phyloP scores from a whole-genome alignment of 140 eudicot genomes.

The Ambrosia hybrid region DNA sequence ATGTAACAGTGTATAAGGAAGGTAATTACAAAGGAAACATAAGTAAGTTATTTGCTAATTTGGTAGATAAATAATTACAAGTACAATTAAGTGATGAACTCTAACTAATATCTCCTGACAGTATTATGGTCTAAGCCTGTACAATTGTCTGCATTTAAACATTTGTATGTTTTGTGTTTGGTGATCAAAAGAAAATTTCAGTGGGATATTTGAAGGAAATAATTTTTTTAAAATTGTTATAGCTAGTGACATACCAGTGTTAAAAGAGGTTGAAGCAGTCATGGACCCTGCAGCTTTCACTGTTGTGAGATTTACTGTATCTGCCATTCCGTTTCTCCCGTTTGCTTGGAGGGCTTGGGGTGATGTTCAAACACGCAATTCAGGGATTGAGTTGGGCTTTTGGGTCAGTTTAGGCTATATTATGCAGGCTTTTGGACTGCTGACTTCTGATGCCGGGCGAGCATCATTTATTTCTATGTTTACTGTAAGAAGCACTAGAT shows the following conservation, averaged over 20 bases:
- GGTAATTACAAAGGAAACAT: too few relatives aligned
- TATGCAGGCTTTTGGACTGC: conserved; percentile 77
- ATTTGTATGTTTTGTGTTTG: neutral
- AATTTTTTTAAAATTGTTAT: conserved; percentile 5
- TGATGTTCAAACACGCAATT: conserved; percentile 56
- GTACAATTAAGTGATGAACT: too few relatives aligned
- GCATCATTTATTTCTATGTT: conserved; percentile 84
- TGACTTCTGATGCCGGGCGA: conserved; percentile 89
- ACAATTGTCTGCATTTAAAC: neutral
- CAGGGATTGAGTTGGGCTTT: conserved; percentile 83
- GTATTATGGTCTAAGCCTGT: neutral
- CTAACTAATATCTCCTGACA: too few relatives aligned
- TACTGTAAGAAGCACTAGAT: conserved; percentile 72
- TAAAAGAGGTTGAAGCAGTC: conserved; percentile 82
- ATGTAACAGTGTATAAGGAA: too few relatives aligned
- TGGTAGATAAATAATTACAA: too few relatives aligned
- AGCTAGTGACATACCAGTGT: conserved; percentile 88
- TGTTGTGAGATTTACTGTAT: conserved; percentile 60
- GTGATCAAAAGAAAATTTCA: neutral
- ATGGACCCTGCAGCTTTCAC: conserved; percentile 85
- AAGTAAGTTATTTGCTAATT: too few relatives aligned
- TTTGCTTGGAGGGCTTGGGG: conserved; percentile 61
- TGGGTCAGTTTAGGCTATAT: conserved; percentile 95
- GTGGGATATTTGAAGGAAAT: neutral
- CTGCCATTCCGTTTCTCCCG: conserved; percentile 82